These are phyloP conservation scores for Globisporangium nodosum DNA, from an alignment of 352 stramenopile species.

Conservation along the genomic window DNA sequence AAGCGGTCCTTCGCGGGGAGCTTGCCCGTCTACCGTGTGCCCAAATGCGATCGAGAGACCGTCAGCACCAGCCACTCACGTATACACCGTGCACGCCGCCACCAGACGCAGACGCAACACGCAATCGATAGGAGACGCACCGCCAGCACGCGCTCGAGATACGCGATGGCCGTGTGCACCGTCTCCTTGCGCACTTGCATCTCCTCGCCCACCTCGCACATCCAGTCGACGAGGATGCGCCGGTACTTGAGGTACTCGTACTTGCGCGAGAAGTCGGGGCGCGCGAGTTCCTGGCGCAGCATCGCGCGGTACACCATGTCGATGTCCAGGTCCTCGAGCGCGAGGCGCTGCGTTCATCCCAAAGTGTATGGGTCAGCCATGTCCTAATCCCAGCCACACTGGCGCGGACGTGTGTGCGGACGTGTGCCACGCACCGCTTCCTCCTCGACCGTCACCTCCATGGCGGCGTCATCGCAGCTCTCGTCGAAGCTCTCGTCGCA, in stretches of 20 bases:
- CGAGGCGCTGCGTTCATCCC: constrained; percentile 36
- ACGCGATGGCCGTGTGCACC: constrained; percentile 72
- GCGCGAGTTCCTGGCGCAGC: constrained; percentile 64
- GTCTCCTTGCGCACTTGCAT: constrained; percentile 80
- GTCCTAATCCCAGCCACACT: too few relatives aligned
- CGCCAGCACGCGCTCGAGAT: constrained; percentile 73
- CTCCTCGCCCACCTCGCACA: constrained; percentile 80
- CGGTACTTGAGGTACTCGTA: constrained; percentile 85
- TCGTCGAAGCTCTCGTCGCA: constrained; percentile 83
- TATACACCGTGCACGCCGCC: background rate
- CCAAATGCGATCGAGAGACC: too few relatives aligned
- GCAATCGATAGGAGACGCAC: constrained; percentile 4
- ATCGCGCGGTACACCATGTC: constrained; percentile 68
- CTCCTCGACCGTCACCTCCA: constrained; percentile 36
- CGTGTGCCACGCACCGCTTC: constrained; percentile 23
- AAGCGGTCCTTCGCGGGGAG: constrained; percentile 73
- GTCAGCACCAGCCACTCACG: background rate
- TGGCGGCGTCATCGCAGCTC: constrained; percentile 25
- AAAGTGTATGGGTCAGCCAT: background rate
- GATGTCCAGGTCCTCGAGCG: constrained; percentile 69
- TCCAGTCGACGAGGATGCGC: constrained; percentile 82
- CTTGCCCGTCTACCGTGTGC: constrained; percentile 16
- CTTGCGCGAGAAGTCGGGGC: constrained; percentile 61
- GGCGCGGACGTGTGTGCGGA: background rate
- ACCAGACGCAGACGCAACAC: background rate